Percentiles rank a stretch among this genome's conserved stretches.
phyloP scores from a whole-genome alignment of 1,284 basidiomycete genomes.

The Cryptococcus maquisensis region DNA sequence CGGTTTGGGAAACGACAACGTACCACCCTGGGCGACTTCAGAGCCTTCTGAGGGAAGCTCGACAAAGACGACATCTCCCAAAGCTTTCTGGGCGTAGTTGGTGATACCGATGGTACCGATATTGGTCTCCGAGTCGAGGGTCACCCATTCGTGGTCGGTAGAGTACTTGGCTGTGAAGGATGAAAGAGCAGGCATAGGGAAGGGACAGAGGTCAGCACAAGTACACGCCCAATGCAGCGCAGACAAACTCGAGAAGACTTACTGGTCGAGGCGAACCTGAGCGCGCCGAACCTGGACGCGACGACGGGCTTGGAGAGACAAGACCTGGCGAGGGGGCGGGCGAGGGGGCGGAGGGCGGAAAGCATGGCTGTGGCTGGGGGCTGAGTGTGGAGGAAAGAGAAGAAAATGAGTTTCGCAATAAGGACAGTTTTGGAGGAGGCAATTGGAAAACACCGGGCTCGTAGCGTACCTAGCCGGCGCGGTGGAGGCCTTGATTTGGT shows the following conservation, averaged over 20 bases:
- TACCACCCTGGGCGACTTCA: slow-evolving; percentile 72
- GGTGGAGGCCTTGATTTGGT: no score
- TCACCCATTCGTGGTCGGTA: slow-evolving; percentile 83
- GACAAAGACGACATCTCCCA: slow-evolving; percentile 97
- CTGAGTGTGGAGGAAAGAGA: neutral
- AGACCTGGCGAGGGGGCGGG: slow-evolving; percentile 12
- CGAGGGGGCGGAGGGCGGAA: slow-evolving; percentile 20
- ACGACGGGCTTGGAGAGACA: slow-evolving; percentile 12
- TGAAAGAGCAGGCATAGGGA: neutral
- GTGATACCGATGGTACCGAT: slow-evolving; percentile 86
- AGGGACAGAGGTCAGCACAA: slow-evolving; percentile 1
- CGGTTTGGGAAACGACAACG: slow-evolving; percentile 15
- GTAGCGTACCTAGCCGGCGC: no score
- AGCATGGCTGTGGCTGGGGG: slow-evolving; percentile 12
- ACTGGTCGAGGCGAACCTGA: slow-evolving; percentile 29
- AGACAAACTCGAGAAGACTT: slow-evolving; percentile 1
- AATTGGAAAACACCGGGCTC: no score
- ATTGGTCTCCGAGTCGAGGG: slow-evolving; percentile 72
- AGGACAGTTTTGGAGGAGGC: no score
- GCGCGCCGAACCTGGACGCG: slow-evolving; percentile 16
- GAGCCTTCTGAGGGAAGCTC: slow-evolving; percentile 76
- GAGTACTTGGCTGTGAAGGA: slow-evolving; percentile 67
- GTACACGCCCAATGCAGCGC: neutral
- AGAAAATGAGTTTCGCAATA: neutral
- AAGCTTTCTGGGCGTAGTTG: slow-evolving; percentile 83